Conservation (phyloP, 306 rosid genomes). For the Herpetospermum pedunculosum region DNA sequence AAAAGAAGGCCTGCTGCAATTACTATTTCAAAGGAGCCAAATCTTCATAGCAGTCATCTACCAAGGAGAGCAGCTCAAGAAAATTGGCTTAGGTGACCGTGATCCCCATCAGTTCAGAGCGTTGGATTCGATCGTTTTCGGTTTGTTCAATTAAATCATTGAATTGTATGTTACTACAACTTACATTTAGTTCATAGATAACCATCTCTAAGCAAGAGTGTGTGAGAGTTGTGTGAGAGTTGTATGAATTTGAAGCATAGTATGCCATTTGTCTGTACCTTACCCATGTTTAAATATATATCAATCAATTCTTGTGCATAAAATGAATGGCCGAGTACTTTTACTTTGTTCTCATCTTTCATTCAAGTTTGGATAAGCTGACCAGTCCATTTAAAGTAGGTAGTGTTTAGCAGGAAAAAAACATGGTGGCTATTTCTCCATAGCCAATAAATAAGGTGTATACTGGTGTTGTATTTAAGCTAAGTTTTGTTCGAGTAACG, state of each 20-base stretch:
- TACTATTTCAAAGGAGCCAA: conserved; percentile 63
- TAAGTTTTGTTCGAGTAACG: too few relatives aligned
- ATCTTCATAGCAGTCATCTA: conserved; percentile 48
- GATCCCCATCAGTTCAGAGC: background rate
- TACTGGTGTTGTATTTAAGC: too few relatives aligned
- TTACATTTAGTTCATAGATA: background rate
- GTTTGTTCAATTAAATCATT: conserved; percentile 41
- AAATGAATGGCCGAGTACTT: background rate
- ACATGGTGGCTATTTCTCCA: background rate
- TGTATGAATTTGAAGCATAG: background rate
- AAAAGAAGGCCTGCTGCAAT: conserved; percentile 32
- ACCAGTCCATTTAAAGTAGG: background rate
- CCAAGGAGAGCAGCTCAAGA: conserved; percentile 40
- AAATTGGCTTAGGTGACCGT: conserved; percentile 10
- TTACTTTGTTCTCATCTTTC: background rate
- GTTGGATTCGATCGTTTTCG: background rate
- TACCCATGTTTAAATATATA: background rate
- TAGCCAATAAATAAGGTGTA: background rate
- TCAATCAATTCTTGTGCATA: background rate
- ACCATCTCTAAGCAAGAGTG: background rate
- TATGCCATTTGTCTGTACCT: background rate
- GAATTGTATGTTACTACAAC: conserved; percentile 15
- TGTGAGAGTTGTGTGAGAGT: background rate
- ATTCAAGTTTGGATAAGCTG: background rate
- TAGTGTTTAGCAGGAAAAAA: background rate